A percentile compares a stretch with the other conserved stretches of the same genome.
These are phyloP conservation scores for Colletotrichum filicis DNA, from an alignment of 2,329 filamentous ascomycete species.

Conservation along the genomic window DNA sequence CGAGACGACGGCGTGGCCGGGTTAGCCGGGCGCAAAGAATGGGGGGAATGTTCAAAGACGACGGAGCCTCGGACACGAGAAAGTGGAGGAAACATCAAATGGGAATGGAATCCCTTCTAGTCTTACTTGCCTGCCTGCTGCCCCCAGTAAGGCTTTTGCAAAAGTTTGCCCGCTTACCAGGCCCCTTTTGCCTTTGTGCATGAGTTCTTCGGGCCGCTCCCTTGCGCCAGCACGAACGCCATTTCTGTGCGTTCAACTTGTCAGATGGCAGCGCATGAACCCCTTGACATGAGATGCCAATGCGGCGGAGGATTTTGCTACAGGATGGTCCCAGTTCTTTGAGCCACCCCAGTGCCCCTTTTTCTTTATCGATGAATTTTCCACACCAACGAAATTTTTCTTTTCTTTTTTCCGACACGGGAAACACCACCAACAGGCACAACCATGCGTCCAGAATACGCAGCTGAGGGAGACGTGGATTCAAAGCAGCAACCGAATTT, in stretches of 20 bases:
- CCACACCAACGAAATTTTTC: background rate
- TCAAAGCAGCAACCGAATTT: background rate
- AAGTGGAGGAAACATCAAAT: background rate
- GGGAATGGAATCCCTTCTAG: background rate
- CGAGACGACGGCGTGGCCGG: background rate
- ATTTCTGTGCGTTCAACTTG: slow-evolving; percentile 7
- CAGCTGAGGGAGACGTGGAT: background rate
- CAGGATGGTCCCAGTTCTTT: background rate
- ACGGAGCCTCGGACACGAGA: background rate
- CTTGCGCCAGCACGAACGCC: slow-evolving; percentile 3
- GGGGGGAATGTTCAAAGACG: too few relatives aligned
- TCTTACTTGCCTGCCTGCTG: background rate
- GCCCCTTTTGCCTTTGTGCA: background rate
- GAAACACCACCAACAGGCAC: background rate
- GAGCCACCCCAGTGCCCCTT: background rate
- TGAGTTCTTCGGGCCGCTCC: slow-evolving; percentile 7
- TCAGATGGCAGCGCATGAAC: slow-evolving; percentile 21
- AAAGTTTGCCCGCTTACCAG: background rate
- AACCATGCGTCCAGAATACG: background rate
- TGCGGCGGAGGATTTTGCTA: slow-evolving; percentile 2
- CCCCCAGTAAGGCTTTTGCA: background rate
- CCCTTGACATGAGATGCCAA: slow-evolving; percentile 14
- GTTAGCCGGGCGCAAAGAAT: background rate
- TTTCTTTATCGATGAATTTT: background rate
- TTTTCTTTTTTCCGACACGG: background rate